Evolutionary conservation across 2,329 filamentous ascomycete genomes (phyloP).

Genomic region (Blastomyces emzantsi): DNA sequence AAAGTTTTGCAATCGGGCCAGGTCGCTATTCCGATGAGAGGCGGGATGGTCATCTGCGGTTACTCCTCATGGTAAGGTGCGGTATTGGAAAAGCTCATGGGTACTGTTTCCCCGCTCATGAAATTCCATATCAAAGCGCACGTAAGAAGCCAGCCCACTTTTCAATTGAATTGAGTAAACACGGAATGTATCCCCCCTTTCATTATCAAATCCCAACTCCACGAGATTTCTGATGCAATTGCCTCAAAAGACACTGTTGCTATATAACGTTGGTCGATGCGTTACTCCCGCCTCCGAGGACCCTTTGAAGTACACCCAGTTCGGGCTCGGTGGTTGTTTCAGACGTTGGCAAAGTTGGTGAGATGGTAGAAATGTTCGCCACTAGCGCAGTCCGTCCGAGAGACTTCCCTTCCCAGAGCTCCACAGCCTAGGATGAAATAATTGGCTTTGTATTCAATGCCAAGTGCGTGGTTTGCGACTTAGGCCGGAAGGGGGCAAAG

Average conservation of each 20-base stretch:
- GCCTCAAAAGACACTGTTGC: neutral
- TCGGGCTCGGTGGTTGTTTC: neutral
- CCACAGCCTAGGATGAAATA: neutral
- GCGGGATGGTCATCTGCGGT: too few species aligned
- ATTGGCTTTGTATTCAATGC: neutral
- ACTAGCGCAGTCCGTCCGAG: neutral
- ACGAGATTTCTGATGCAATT: neutral
- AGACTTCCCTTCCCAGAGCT: neutral
- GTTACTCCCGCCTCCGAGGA: neutral
- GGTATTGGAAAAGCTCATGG: too few species aligned
- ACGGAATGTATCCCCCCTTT: too few species aligned
- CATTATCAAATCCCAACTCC: neutral
- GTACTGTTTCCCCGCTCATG: too few species aligned
- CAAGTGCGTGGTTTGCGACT: neutral
- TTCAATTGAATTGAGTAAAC: too few species aligned
- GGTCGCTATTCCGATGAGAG: too few species aligned
- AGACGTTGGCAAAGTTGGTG: neutral
- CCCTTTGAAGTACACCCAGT: neutral
- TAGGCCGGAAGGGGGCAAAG: neutral
- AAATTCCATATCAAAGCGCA: too few species aligned
- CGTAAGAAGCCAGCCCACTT: too few species aligned
- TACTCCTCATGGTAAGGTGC: too few species aligned
- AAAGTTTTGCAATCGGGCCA: neutral
- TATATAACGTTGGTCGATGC: neutral
- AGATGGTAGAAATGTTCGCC: neutral